phyloP scores from a whole-genome alignment of 345 rosid species.

The Dovyalis caffra region DNA sequence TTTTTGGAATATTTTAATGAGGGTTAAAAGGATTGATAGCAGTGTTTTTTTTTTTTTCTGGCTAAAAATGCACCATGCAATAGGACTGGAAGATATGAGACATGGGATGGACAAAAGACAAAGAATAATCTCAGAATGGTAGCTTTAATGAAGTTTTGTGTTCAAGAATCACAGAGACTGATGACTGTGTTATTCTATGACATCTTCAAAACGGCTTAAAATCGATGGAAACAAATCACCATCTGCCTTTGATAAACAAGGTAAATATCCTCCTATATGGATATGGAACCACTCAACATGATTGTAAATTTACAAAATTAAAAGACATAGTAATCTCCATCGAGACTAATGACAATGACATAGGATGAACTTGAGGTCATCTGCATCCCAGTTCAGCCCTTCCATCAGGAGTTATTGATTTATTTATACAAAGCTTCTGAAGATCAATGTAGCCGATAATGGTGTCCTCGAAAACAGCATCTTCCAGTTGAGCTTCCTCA shows the following conservation, averaged over 20 bases:
- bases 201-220: no score
- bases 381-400: slow-evolving; percentile 63
- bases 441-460: slow-evolving; percentile 72
- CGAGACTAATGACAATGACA: neutral
- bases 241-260: no score
- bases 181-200: neutral
- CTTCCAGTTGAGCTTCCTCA: slow-evolving; percentile 58
- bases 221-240: no score
- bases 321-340: neutral
- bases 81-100: neutral
- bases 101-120: neutral
- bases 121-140: neutral
- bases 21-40: neutral
- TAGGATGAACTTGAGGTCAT: slow-evolving; percentile 26
- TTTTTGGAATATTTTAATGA: neutral
- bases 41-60: neutral
- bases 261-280: no score
- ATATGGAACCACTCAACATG: neutral
- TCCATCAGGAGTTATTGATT: slow-evolving; percentile 43
- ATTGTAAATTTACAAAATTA: neutral
- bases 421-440: slow-evolving; percentile 59
- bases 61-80: neutral
- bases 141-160: neutral
- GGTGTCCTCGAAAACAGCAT: slow-evolving; percentile 67
- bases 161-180: neutral